Evolutionary conservation across 2,329 filamentous ascomycete species (phyloP).

Genomic region (Fusarium sterilihyphosum): DNA sequence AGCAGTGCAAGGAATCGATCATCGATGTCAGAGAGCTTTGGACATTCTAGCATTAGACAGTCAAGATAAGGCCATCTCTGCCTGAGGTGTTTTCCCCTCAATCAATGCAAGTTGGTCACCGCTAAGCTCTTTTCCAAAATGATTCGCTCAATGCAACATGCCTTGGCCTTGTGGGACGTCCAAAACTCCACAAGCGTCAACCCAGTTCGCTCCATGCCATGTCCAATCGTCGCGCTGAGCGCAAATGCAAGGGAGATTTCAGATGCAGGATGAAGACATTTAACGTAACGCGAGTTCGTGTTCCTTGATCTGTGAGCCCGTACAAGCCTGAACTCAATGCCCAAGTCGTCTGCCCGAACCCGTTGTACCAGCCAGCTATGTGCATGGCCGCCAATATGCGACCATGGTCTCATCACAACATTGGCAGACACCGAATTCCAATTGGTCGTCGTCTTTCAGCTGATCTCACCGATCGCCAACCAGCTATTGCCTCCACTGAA

Average conservation of each 20-base stretch:
- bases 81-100: conserved; percentile 31
- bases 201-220: conserved; percentile 4
- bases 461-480: conserved; percentile 28
- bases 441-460: conserved; percentile 20
- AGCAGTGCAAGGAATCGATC: not conserved
- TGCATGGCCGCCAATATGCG: conserved; percentile 32
- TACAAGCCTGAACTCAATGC: not conserved
- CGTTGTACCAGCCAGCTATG: not conserved
- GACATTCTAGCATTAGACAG: not conserved
- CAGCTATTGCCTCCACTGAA: conserved; percentile 8
- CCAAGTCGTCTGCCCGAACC: not conserved
- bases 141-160: conserved; percentile 19
- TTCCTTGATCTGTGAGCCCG: not conserved
- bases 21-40: not conserved
- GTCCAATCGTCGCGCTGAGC: conserved; percentile 40
- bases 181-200: conserved; percentile 26
- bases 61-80: conserved; percentile 5
- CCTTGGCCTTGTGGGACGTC: conserved; percentile 32
- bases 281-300: not conserved
- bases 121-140: conserved; percentile 15
- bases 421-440: not conserved
- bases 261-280: not conserved
- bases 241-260: conserved; percentile 37
- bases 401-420: conserved; percentile 31
- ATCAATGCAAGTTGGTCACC: conserved; percentile 23